Evolutionary conservation across 83 land plant genomes (phyloP), one percentile per base, ranked within the genome.

Genomic region (Picea abies): DNA sequence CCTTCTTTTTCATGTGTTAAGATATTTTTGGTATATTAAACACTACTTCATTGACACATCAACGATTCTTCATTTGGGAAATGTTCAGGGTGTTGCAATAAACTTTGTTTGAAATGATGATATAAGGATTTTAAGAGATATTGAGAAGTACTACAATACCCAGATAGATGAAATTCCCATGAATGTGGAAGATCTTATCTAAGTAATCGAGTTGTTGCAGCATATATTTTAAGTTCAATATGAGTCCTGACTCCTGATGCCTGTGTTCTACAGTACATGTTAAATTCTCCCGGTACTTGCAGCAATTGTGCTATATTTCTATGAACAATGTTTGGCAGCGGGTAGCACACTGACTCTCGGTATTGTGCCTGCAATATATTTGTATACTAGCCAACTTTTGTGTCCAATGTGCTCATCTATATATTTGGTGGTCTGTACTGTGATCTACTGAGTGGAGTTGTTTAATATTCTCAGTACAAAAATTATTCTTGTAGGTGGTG

Each of bases 141-240:
- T 97, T 17, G 99, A 97, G 85, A 98, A 97, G 83, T 97, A 95
- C 72, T 97, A 97, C 93, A 97, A 98, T 87, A 95, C 98, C 8
- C 99, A 97, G 82, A 95, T 97, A 37, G 99, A 97, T 84, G 99
- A 97, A 82, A 29, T 29, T 0, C 29, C 29, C 29, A 29, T 29
- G 29, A 29, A 29, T 29, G 29, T 29, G 29, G 29, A 29, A 29
- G 29, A 29, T 29, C 29, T 29, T 29, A 29, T 29, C 29, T 29
- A 29, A 29, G 29, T 29, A 29, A 29, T 29, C 1, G 29, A 29
- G 29, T 29, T 29, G 29, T 29, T 29, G 29, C 0, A 29, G 29
- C 52, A 4, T 71, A 47, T 71, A 71, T 71, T 71, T 71, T 20
- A 25, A 71, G n/a, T 39, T 71, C 76, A 71, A 47, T 37, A 71